A percentile compares a stretch with the other conserved stretches of the same genome.
phyloP scores from a whole-genome alignment of 495 filamentous ascomycete species.

The Penicillium lividum region DNA sequence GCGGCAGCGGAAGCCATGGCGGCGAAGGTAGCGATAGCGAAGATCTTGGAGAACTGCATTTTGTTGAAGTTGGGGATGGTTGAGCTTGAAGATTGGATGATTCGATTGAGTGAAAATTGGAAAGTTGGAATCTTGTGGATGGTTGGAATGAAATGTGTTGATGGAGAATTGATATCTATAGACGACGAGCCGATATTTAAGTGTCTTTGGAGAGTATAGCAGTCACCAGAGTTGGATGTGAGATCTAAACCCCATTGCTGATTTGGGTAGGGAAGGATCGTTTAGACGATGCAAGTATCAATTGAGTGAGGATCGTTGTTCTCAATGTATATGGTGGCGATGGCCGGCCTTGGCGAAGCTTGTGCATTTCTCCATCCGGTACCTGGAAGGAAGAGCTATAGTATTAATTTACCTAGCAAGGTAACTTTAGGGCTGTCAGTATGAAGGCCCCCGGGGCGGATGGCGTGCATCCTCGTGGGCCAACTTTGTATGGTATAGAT shows the following conservation, averaged over 20 bases:
- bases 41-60: no score
- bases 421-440: not conserved
- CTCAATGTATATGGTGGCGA: no score
- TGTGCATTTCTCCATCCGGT: no score
- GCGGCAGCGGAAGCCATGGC: not conserved
- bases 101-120: no score
- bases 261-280: not conserved
- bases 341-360: no score
- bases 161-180: not conserved
- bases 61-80: no score
- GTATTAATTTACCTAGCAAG: not conserved
- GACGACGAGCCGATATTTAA: not conserved
- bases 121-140: not conserved
- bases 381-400: not conserved
- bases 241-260: not conserved
- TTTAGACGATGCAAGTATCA: no score
- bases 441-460: not conserved
- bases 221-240: not conserved
- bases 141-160: not conserved
- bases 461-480: not conserved
- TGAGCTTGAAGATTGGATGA: no score
- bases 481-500: not conserved
- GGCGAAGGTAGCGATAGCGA: no score
- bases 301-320: no score
- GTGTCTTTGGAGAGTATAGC: not conserved